Evolutionary conservation across 1,284 basidiomycete species (phyloP), one percentile per base, ranked within the genome.

Genomic region (Blastosporella zonata): DNA sequence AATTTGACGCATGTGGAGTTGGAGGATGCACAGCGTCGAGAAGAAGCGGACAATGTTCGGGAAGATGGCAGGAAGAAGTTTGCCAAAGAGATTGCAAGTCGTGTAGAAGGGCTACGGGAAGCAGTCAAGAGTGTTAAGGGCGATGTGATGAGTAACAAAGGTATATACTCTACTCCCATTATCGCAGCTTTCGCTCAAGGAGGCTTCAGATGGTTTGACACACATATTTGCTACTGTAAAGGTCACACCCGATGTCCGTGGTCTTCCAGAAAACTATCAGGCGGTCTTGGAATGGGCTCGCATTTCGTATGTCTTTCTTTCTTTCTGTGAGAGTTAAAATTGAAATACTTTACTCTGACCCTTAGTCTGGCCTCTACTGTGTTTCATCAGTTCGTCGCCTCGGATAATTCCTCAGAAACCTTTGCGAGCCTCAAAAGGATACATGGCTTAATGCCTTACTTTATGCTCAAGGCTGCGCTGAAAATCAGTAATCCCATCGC

Each of bases 361-460:
- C 21, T 3, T 54, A 78, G 93, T 28, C 71, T 97, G 52, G 97
- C 96, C 0, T 96, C 95, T 3, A 97, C 96, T 2, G 85, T 98
- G 43, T 99, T 98, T 67, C 93, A 96, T 58, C 84, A 92, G 40
- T 96, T 95, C 59, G 83, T 97, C 28, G 96, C 96, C 0, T 83
- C 92, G 12, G 96, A 99, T 67, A 88, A 86, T 50, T 90, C 94
- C 8, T 96, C 94, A 2, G 90, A 97, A 58, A 88, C 84, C 9
- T 88, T 98, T 56, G 78, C 90, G 1, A 80, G 84, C 54, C 71
- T 99, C 55, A 99, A 98, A 71, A 82, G 95, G 35, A 82, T 97
- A 47, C 97, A 99, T 64, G 92, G 92, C 1, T 73, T 97, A 50
- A 97, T 99, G 93, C 96, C 96, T 2, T 99, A 99, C 69, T 93